phyloP scores from a whole-genome alignment of 805 yeast genomes.

The Saccharomycopsis olivae region DNA sequence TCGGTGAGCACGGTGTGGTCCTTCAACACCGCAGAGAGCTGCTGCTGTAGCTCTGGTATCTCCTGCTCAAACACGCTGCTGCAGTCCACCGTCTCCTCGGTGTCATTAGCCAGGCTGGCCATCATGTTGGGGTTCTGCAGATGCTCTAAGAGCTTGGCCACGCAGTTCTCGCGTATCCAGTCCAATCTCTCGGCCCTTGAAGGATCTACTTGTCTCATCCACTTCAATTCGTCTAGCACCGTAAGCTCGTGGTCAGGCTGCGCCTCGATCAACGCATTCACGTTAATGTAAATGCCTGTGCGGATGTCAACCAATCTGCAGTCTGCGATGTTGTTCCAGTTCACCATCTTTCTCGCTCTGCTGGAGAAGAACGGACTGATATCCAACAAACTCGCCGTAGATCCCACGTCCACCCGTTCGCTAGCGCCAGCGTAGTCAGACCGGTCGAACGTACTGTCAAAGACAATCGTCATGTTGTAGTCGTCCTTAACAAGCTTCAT shows the following conservation, averaged over 20 bases:
- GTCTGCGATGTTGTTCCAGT: conserved; percentile 26
- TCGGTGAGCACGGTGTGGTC: too few species aligned
- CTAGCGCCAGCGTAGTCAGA: too few species aligned
- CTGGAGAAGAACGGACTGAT: conserved; percentile 2
- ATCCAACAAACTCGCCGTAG: conserved; percentile 1
- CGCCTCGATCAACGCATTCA: conserved; percentile 36
- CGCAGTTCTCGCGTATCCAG: not conserved
- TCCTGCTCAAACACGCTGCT: too few species aligned
- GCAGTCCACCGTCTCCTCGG: too few species aligned
- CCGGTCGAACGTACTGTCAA: not conserved
- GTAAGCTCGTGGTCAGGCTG: too few species aligned
- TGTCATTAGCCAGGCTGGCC: too few species aligned
- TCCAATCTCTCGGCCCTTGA: not conserved
- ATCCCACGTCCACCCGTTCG: conserved; percentile 1
- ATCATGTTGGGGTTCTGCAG: too few species aligned
- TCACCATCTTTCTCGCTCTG: not conserved
- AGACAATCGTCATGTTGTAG: conserved; percentile 1
- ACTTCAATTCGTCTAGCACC: conserved; percentile 1
- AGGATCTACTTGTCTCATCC: not conserved
- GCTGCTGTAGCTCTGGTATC: too few species aligned
- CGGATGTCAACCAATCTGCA: conserved; percentile 38
- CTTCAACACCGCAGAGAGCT: too few species aligned
- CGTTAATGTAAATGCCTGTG: conserved; percentile 39
- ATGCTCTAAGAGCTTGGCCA: not conserved
- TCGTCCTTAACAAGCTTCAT: not conserved